Base-by-base conservation (phyloP, 2,329 filamentous ascomycete species). In the Fusarium buharicum region DNA sequence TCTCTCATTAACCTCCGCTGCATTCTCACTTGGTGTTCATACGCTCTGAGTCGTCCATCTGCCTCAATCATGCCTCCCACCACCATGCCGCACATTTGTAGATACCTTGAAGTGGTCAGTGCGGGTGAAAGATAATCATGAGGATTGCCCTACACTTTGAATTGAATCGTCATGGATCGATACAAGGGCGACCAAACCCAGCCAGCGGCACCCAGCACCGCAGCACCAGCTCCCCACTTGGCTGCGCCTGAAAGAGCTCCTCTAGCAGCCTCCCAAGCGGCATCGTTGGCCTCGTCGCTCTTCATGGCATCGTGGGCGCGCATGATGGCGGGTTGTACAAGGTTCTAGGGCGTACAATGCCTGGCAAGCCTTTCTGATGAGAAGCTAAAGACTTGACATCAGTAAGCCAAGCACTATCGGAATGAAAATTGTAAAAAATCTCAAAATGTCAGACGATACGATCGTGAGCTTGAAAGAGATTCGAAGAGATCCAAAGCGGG, bases 71-170 rank as follows among this genome's bases (percentile, higher is more conserved):
- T 90, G 70, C 86, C 83, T 38, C 91, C 91, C 30, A 92, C 71
- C n/a, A 90, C 88, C 90, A 93, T 93, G 58, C 87, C 88, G n/a
- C 88, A 91, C 89, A 93, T 92, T 74, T 93, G 90, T 14, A 93
- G 79, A 72, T 92, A 94, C 27, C 91, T 93, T 70, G 22, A 28
- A 51, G 43, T 47, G 46, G 28, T 52, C 41, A 53, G 51, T 58
- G 38, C 17, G 24, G 47, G 18, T 12, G 28, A 56, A 2, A 40
- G 12, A 37, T 13, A 14, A 18, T 33, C 30, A 33, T 17, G 9
- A 24, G 27, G 37, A 53, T 50, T 28, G 40, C 24, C 78, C 70
- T 82, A 91, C 89, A 90, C 86, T 78, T 92, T 92, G 76, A 92
- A 92, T 72, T 92, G 90, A 45, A 91, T 79, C 2, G 90, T 92